These are phyloP conservation scores for Microcyclospora tardicrescens DNA, from an alignment of 2,329 filamentous ascomycete genomes.

Conservation along the genomic window DNA sequence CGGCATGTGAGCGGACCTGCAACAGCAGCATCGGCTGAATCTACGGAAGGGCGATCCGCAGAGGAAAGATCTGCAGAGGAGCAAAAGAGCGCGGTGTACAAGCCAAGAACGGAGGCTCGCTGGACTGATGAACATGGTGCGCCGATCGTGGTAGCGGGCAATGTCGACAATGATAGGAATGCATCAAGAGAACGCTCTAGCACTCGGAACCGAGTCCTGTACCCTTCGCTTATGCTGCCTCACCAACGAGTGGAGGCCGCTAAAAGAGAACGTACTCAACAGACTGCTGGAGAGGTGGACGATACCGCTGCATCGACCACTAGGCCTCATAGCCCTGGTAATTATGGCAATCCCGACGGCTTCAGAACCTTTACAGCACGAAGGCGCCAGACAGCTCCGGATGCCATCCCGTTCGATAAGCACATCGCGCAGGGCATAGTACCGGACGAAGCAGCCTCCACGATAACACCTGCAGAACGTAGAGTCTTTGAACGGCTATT, in stretches of 20 bases:
- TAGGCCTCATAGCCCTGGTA: not conserved
- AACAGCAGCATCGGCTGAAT: too few species aligned
- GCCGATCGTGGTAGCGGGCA: too few species aligned
- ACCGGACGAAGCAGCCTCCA: conserved; percentile 3
- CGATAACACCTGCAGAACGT: conserved; percentile 10
- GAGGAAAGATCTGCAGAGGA: too few species aligned
- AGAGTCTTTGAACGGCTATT: conserved; percentile 10
- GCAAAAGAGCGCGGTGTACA: too few species aligned
- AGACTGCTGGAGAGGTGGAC: too few species aligned
- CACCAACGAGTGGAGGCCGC: too few species aligned
- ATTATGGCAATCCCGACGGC: too few species aligned
- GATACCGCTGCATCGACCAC: not conserved
- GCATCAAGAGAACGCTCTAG: not conserved
- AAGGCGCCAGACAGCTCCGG: not conserved
- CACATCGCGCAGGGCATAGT: not conserved
- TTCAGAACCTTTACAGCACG: too few species aligned
- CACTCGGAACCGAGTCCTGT: not conserved
- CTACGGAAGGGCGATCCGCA: too few species aligned
- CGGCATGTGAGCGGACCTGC: too few species aligned
- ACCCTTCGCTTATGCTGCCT: too few species aligned
- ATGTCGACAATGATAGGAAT: not conserved
- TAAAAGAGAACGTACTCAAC: too few species aligned
- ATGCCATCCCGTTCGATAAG: not conserved
- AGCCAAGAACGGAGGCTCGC: not conserved
- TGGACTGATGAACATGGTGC: not conserved